Base-by-base conservation (phyloP, 192 early-diverging fungal genomes). In the Gryganskiella cystojenkinii region DNA sequence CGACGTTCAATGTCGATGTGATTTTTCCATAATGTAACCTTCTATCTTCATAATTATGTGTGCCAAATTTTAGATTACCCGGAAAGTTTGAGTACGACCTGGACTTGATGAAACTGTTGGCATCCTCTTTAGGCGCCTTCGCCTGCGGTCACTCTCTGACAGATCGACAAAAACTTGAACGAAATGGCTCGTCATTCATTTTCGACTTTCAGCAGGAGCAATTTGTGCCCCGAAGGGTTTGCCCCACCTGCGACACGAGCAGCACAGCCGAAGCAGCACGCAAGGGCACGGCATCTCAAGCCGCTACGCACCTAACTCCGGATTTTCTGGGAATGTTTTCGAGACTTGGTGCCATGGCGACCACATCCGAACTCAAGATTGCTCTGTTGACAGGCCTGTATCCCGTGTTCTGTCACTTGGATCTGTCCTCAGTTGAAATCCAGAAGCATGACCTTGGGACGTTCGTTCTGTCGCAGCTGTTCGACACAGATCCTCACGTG, bases 391-490 rank as follows among this genome's bases (percentile, higher is more conserved):
- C 24, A 4, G 66, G 74, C 9, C 40, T 78, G 0, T 58, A 56
- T 27, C 74, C 61, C 20, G 67, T 69, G 1, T 78, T 69, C 33
- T 64, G 56, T 20, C 74, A 78, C 30, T 24, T 69, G 14, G 49
- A 64, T 14, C 22, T 69, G 4, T 19, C 19, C 2, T 37, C 43
- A 11, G 46, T 59, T 4, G 49, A 78, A 3, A 34, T 67, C 28
- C 44, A 40, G 25, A 24, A 59, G 10, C 25, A 59, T n/a, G 66
- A 58, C 20, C 69, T 78, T 33, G 66, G 65, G 8, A 54, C 50
- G 42, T 69, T 67, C 34, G 17, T 78, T 13, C 49, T 78, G 17
- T 17, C 10, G 0, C 53, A 64, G 3, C 31, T 78, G n/a, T 50
- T 37, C 20, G 66, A 69, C 37, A 15, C 30, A 17, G 46, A 35